A percentile compares a stretch with the other conserved stretches of the same genome.
Conservation (phyloP, 805 yeast genomes). For the Kregervanrija pseudodelftensis region DNA sequence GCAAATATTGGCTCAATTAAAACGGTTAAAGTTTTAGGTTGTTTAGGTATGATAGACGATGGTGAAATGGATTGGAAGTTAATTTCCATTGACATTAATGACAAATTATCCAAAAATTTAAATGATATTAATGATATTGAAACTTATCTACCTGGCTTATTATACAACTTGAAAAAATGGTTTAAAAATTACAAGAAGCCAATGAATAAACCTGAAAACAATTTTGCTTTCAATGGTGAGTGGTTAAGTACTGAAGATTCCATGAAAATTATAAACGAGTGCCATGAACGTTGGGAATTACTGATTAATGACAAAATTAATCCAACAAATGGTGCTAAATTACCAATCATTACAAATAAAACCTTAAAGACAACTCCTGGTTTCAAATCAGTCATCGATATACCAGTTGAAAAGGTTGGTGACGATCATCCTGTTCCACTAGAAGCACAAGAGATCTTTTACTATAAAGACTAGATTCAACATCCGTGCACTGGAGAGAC, state of each 20-base stretch:
- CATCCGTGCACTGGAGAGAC: too few species aligned
- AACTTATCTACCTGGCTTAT: constrained; percentile 58
- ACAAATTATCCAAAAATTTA: constrained; percentile 54
- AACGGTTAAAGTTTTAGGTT: constrained; percentile 65
- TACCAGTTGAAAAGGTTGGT: constrained; percentile 18
- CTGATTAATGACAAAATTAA: constrained; percentile 32
- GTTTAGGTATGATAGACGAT: constrained; percentile 76
- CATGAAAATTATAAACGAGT: constrained; percentile 50
- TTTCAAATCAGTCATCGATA: not conserved
- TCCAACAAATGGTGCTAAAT: constrained; percentile 1
- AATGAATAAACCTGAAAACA: constrained; percentile 69
- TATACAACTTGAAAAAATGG: constrained; percentile 68
- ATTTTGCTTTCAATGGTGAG: constrained; percentile 67
- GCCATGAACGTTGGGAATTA: constrained; percentile 61
- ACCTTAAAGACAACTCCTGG: constrained; percentile 27
- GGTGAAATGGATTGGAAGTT: constrained; percentile 97
- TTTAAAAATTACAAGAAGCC: constrained; percentile 80
- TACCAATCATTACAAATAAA: constrained; percentile 34
- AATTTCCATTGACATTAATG: constrained; percentile 60
- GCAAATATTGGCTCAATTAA: constrained; percentile 44
- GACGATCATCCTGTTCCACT: constrained; percentile 12
- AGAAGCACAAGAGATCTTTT: constrained; percentile 10
- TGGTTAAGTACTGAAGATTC: constrained; percentile 41
- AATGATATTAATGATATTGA: constrained; percentile 65
- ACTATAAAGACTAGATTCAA: constrained; percentile 3